Base-by-base conservation (phyloP, 78 protist species). In the Diacronema lutheri region DNA sequence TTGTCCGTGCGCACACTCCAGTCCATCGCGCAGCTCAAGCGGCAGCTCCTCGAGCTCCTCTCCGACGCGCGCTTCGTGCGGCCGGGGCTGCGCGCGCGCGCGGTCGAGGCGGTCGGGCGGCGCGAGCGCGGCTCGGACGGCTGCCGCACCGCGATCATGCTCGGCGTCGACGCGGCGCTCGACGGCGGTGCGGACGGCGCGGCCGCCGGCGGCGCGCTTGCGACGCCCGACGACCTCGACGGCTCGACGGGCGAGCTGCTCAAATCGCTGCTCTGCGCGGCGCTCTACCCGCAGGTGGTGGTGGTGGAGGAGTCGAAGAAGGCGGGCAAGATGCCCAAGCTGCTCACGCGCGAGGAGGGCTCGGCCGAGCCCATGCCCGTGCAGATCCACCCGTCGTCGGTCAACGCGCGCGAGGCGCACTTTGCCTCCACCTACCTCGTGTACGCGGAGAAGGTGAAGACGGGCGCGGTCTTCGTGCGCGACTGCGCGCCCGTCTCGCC, bases 261-360 rank as follows among this genome's bases (percentile, higher is more conserved):
- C 26, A 65, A 83, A 20, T 87, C 95, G 46, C 83, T 86, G 25
- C 44, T 87, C 55, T 92, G 87, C 73, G 94, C 93, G 29, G 91
- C 90, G 38, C 65, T 74, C 57, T 90, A 86, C 35, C 92, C 93
- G 69, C 87, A 73, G 20, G 72, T 84, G 7, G 91, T 88, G 0
- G 66, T 80, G 33, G 65, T 7, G 40, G 14, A 0, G 62, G 5
- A 66, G 41, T 29, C 69, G 84, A 11, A 81, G 40, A 23, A 38
- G 66, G 31, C 50, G n/a, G 65, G 9, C 35, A 29, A 4, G 7
- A 20, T 46, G 23, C 46, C 50, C 12, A 31, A n/a, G 31, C 20
- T 62, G 38, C 20, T 10, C 33, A n/a, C 31, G 23, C 69, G 12
- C 33, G 69, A 62, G 69, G 38, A 1, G 38, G 69, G 20, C 20